Evolutionary conservation across 805 yeast species (phyloP).

Genomic region (Monosporozyma unispora): DNA sequence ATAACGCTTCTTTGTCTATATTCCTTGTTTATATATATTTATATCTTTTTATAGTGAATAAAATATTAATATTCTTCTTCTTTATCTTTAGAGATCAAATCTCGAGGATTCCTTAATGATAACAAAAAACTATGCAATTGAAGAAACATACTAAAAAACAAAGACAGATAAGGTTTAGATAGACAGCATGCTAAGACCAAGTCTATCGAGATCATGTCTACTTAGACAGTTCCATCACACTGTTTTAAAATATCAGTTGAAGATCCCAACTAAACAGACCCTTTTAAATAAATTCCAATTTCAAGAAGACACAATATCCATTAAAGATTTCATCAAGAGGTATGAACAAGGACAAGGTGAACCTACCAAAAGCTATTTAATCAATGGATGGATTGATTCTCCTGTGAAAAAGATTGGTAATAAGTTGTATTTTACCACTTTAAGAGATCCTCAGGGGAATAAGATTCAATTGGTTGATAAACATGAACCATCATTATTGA

Average conservation of each 20-base stretch:
- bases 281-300: slow-evolving; percentile 1
- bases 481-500: not conserved
- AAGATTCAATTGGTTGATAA: slow-evolving; percentile 47
- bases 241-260: not conserved
- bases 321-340: slow-evolving; percentile 5
- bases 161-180: not conserved
- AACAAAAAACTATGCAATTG: no score
- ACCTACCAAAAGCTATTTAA: not conserved
- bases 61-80: not conserved
- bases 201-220: not conserved
- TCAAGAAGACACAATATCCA: slow-evolving; percentile 8
- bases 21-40: not conserved
- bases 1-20: not conserved
- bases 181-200: not conserved
- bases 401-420: slow-evolving; percentile 66
- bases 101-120: not conserved
- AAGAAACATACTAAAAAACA: not conserved
- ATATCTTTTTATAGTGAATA: not conserved
- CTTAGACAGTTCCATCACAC: not conserved
- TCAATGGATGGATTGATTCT: slow-evolving; percentile 80
- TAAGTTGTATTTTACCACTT: slow-evolving; percentile 55
- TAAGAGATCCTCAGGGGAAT: slow-evolving; percentile 69
- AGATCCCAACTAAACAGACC: not conserved
- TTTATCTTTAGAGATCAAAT: not conserved
- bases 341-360: slow-evolving; percentile 26